phyloP scores from a whole-genome alignment of 192 early-diverging fungal genomes.

The Piromyces finnis region DNA sequence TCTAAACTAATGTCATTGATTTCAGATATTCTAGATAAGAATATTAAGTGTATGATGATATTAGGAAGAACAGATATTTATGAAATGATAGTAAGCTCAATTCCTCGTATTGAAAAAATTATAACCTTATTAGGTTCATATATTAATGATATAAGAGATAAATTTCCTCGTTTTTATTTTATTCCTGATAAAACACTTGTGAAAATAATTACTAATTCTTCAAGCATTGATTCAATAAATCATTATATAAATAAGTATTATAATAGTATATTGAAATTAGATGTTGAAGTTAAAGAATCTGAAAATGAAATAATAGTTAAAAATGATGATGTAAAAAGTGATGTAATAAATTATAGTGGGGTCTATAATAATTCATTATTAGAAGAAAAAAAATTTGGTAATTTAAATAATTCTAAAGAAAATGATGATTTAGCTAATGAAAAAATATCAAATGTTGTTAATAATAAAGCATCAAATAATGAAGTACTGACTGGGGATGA shows the following conservation, averaged over 20 bases:
- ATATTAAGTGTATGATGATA: background rate
- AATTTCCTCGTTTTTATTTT: background rate
- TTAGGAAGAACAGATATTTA: background rate
- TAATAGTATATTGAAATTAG: background rate
- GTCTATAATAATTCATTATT: too few species aligned
- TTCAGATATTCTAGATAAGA: background rate
- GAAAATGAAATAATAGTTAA: too few species aligned
- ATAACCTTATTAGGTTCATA: background rate
- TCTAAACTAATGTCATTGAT: background rate
- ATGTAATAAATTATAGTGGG: too few species aligned
- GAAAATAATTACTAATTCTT: background rate
- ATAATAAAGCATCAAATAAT: too few species aligned
- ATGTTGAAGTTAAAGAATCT: background rate
- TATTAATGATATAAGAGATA: background rate
- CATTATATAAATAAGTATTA: background rate
- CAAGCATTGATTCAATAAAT: background rate
- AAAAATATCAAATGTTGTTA: too few species aligned
- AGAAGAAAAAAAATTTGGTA: too few species aligned
- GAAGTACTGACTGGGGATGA: too few species aligned
- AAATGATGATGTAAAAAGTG: too few species aligned
- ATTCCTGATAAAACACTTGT: background rate
- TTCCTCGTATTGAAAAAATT: background rate
- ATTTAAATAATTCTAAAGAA: background rate
- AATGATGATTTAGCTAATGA: background rate
- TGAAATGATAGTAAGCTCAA: background rate